Conservation (phyloP, 768 basidiomycete species). For the Leccinum sublutescens region DNA sequence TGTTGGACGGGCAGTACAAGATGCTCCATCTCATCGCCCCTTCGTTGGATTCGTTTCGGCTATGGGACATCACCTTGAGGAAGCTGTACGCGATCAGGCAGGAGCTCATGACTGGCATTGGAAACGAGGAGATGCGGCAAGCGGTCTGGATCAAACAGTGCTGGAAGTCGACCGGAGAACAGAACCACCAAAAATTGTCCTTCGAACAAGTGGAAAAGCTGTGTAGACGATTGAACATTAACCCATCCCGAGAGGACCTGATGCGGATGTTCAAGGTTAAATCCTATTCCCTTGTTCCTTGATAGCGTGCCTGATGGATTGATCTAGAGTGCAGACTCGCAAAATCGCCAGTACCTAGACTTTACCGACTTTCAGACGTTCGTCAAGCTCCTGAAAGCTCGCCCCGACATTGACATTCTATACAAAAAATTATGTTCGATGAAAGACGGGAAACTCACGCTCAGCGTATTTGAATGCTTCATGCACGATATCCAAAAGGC, state of each 20-base stretch:
- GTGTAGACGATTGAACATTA: constrained; percentile 69
- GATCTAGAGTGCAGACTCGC: constrained; percentile 59
- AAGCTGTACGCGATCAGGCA: constrained; percentile 64
- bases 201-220: constrained; percentile 73
- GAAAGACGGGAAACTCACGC: constrained; percentile 35
- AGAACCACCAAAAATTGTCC: constrained; percentile 58
- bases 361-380: constrained; percentile 80
- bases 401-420: constrained; percentile 75
- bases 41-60: constrained; percentile 55
- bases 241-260: constrained; percentile 52
- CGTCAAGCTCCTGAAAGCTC: constrained; percentile 77
- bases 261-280: constrained; percentile 49
- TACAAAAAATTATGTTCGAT: constrained; percentile 43
- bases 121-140: constrained; percentile 60
- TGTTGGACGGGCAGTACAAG: constrained; percentile 75
- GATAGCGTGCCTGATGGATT: background rate
- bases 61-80: constrained; percentile 63
- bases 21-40: constrained; percentile 82
- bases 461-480: constrained; percentile 47
- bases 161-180: constrained; percentile 72
- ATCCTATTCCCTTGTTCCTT: background rate
- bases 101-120: constrained; percentile 67
- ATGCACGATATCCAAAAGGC: constrained; percentile 54
- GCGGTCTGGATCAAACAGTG: constrained; percentile 78
- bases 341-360: constrained; percentile 59